Conservation (phyloP, 2,329 filamentous ascomycete species). For the Pseudocercospora eumusae region DNA sequence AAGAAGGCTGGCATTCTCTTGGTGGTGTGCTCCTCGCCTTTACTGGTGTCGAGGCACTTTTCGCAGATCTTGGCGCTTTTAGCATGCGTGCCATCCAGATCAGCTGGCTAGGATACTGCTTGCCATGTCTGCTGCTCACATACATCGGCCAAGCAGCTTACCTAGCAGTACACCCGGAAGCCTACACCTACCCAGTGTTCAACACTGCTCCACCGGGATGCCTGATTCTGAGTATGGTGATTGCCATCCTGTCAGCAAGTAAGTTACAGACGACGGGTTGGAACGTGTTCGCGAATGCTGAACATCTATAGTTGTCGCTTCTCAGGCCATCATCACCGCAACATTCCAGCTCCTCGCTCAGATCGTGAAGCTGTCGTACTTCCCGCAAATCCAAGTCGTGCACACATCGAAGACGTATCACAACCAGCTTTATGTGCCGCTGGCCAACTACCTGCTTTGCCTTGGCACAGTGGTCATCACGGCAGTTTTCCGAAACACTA, state of each 20-base stretch:
- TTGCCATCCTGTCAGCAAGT: slow-evolving; percentile 64
- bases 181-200: slow-evolving; percentile 74
- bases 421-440: slow-evolving; percentile 74
- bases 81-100: slow-evolving; percentile 64
- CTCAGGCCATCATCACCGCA: slow-evolving; percentile 72
- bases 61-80: slow-evolving; percentile 77
- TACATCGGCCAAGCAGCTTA: slow-evolving; percentile 76
- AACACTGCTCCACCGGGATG: slow-evolving; percentile 67
- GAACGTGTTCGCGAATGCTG: not conserved
- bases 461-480: slow-evolving; percentile 73
- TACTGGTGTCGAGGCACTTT: slow-evolving; percentile 76
- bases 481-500: slow-evolving; percentile 55
- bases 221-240: slow-evolving; percentile 66
- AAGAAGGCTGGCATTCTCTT: slow-evolving; percentile 64
- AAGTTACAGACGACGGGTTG: slow-evolving; percentile 40
- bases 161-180: slow-evolving; percentile 61
- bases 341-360: slow-evolving; percentile 68
- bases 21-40: slow-evolving; percentile 71
- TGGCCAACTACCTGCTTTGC: slow-evolving; percentile 77
- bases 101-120: slow-evolving; percentile 67
- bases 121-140: slow-evolving; percentile 66
- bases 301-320: slow-evolving; percentile 57
- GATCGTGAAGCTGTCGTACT: slow-evolving; percentile 72
- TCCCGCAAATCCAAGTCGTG: slow-evolving; percentile 72
- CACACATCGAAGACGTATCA: slow-evolving; percentile 71